A percentile compares a stretch with the other conserved stretches of the same genome.
Conservation (phyloP, 2,329 filamentous ascomycete genomes). For the Aspergillus sergii region DNA sequence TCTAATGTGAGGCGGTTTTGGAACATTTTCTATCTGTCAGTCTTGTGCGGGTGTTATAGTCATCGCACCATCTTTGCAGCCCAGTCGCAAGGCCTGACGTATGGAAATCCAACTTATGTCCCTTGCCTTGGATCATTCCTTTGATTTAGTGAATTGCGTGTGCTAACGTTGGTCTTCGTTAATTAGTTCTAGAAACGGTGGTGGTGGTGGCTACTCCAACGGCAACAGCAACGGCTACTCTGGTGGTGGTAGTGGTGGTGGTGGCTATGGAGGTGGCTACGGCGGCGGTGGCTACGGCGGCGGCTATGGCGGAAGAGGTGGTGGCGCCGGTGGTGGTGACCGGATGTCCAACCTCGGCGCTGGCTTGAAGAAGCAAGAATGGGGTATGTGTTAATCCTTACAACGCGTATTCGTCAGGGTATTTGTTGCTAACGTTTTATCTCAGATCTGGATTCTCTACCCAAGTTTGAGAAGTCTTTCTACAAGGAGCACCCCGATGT, state of each 20-base stretch:
- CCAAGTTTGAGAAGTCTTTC: conserved; percentile 99
- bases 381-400: conserved; percentile 64
- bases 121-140: not conserved
- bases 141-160: not conserved
- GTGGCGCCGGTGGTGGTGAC: conserved; percentile 75
- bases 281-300: conserved; percentile 35
- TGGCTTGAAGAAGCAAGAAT: conserved; percentile 82
- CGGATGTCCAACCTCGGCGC: conserved; percentile 91
- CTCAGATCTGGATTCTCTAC: conserved; percentile 72
- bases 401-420: conserved; percentile 4
- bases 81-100: not conserved
- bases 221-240: conserved; percentile 46
- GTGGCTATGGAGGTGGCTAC: conserved; percentile 41
- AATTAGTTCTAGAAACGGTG: conserved; percentile 46
- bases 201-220: conserved; percentile 53
- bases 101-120: not conserved
- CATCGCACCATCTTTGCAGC: not conserved
- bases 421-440: conserved; percentile 28
- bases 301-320: conserved; percentile 36
- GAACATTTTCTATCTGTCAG: conserved; percentile 1
- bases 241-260: conserved; percentile 51
- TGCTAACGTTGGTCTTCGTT: conserved; percentile 14
- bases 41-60: not conserved
- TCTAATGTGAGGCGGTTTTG: not conserved
- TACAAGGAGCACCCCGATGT: conserved; percentile 94